These are phyloP conservation scores for Gossypium australe DNA, from an alignment of 345 rosid species.

Conservation along the genomic window DNA sequence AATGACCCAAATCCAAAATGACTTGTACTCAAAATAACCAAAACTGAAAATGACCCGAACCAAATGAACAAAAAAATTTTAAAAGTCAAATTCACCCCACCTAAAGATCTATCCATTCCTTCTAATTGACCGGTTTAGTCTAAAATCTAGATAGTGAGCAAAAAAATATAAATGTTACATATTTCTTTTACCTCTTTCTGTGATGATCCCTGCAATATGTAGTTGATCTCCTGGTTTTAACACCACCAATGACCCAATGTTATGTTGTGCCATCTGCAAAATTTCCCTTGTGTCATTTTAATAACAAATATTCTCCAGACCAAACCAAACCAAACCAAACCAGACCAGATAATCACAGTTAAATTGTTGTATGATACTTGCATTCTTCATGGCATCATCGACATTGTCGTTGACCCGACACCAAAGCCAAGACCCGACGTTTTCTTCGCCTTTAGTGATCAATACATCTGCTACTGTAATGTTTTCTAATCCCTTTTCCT, in stretches of 20 bases:
- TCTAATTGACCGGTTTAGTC: too few species aligned
- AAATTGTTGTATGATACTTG: constrained; percentile 22
- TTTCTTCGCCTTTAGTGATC: constrained; percentile 50
- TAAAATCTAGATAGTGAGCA: too few species aligned
- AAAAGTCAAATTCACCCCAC: too few species aligned
- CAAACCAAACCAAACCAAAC: neutral
- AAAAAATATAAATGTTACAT: too few species aligned
- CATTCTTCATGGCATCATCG: constrained; percentile 70
- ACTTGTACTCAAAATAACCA: too few species aligned
- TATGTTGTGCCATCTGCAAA: constrained; percentile 77
- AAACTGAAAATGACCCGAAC: too few species aligned
- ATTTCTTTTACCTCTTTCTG: constrained; percentile 69
- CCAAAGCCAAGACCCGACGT: constrained; percentile 55
- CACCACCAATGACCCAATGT: constrained; percentile 85
- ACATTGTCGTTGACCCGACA: constrained; percentile 63
- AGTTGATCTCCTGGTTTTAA: constrained; percentile 70
- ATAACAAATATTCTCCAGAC: neutral
- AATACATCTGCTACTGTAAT: constrained; percentile 72
- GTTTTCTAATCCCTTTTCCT: constrained; percentile 71
- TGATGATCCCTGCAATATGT: constrained; percentile 73
- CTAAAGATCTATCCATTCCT: too few species aligned
- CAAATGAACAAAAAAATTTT: too few species aligned
- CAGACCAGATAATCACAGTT: neutral
- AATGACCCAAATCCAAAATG: too few species aligned
- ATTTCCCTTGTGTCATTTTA: neutral